Base-by-base conservation (phyloP, 2,329 filamentous ascomycete genomes). In the Diatrype stigma region DNA sequence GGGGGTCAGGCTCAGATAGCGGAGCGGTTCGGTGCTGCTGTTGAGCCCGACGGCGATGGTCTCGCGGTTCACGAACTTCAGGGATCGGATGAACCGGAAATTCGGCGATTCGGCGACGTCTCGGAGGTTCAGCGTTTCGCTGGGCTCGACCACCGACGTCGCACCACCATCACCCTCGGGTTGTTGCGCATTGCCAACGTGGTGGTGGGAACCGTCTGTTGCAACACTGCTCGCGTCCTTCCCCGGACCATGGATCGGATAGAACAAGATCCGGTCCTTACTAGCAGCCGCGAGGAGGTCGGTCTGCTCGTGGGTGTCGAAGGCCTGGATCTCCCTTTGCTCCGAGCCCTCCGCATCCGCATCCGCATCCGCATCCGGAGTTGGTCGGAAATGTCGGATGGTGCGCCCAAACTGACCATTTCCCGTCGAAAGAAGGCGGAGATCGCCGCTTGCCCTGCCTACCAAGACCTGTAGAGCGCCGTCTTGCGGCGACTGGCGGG, bases 371-470 rank as follows among this genome's bases (percentile, higher is more conserved):
- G 34, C 51, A 16, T 37, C 40, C 22, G 48, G 21, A 1, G 52
- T 42, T 10, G 54, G 52, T 26, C 49, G 57, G 17, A 60, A 65
- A 40, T 44, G 47, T 61, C 62, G 46, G 53, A 60, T 48, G 53
- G 57, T 57, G 59, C 49, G 17, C 63, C 63, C 49, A 62, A 72
- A 71, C 12, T 50, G 56, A 32, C 67, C 63, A 0, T 66, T 59
- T 22, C 66, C 66, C 7, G 67, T 67, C 3, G 73, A 74, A 6
- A 78, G 53, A 2, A 81, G 58, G 7, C 73, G 65, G 5, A 82
- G 59, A 17, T 75, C 66, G 1, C 79, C 79, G 54, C 75, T 78
- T 1, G 78, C 75, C 32, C 79, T 69, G 4, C 77, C 79, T 0
- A 75, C 71, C 2, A 80, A 57, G 1, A 79, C 70, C 66, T 16